phyloP scores from a whole-genome alignment of 2,329 filamentous ascomycete species.

The Colletotrichum musicola region DNA sequence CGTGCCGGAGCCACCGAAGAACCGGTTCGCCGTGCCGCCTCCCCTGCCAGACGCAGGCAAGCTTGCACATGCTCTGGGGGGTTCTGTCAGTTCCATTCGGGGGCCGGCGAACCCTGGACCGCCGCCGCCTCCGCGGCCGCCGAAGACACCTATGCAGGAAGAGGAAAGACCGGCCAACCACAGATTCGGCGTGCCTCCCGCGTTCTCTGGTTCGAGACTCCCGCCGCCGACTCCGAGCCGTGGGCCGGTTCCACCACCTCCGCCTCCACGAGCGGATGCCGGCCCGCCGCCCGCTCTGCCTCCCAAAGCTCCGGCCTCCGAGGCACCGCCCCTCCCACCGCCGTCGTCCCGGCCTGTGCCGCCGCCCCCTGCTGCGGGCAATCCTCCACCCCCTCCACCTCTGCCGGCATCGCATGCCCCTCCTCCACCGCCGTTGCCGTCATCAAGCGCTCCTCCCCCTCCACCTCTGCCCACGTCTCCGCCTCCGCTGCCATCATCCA shows the following conservation, averaged over 20 bases:
- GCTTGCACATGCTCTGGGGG: conserved; percentile 71
- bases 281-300: conserved; percentile 59
- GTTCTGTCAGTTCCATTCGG: conserved; percentile 50
- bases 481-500: conserved; percentile 33
- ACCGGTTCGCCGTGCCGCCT: conserved; percentile 69
- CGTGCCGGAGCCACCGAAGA: conserved; percentile 71
- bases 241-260: conserved; percentile 78
- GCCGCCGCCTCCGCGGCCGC: conserved; percentile 75
- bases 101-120: conserved; percentile 62
- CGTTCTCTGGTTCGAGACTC: conserved; percentile 75
- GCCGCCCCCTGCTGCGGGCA: conserved; percentile 60
- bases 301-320: conserved; percentile 60
- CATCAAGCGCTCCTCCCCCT: conserved; percentile 49
- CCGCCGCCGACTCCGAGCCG: conserved; percentile 83
- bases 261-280: conserved; percentile 59
- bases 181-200: conserved; percentile 83
- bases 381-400: conserved; percentile 54
- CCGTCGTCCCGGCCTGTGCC: conserved; percentile 65
- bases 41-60: conserved; percentile 92
- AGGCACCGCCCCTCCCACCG: conserved; percentile 64
- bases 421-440: conserved; percentile 47
- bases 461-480: conserved; percentile 49
- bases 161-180: conserved; percentile 63
- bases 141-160: conserved; percentile 79
- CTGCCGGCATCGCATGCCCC: conserved; percentile 47